Evolutionary conservation across 176 grass and related monocot genomes (phyloP).

Genomic region (Themeda triandra): DNA sequence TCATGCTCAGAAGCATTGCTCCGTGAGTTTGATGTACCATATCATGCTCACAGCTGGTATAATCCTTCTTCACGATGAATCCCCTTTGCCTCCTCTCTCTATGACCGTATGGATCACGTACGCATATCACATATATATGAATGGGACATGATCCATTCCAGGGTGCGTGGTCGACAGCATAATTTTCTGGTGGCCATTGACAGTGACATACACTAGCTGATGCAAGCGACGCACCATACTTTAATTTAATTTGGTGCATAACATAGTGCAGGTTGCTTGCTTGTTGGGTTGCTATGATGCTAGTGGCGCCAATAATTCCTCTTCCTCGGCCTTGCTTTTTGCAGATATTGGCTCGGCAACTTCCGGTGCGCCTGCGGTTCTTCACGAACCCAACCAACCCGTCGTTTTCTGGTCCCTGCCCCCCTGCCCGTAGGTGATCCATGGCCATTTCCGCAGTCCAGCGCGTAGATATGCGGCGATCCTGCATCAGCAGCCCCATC

Average conservation of each 20-base stretch:
- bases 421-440: neutral
- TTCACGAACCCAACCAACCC: neutral
- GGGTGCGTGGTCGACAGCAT: slow-evolving; percentile 27
- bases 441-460: neutral
- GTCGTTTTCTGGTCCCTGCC: neutral
- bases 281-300: neutral
- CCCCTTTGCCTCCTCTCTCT: neutral
- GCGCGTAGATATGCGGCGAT: neutral
- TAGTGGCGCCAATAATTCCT: slow-evolving; percentile 27
- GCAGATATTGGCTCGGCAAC: neutral
- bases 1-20: too few relatives aligned
- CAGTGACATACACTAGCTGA: neutral
- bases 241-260: neutral
- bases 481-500: neutral
- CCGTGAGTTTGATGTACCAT: too few relatives aligned
- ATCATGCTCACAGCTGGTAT: too few relatives aligned
- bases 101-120: neutral
- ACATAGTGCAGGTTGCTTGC: neutral
- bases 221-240: neutral
- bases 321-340: neutral
- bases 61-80: neutral
- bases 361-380: neutral
- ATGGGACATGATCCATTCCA: neutral
- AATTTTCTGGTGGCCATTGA: neutral
- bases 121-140: neutral